Evolutionary conservation across 495 filamentous ascomycete genomes (phyloP), one percentile per base, ranked within the genome.

Genomic region (Beverwykella pulmonaria): DNA sequence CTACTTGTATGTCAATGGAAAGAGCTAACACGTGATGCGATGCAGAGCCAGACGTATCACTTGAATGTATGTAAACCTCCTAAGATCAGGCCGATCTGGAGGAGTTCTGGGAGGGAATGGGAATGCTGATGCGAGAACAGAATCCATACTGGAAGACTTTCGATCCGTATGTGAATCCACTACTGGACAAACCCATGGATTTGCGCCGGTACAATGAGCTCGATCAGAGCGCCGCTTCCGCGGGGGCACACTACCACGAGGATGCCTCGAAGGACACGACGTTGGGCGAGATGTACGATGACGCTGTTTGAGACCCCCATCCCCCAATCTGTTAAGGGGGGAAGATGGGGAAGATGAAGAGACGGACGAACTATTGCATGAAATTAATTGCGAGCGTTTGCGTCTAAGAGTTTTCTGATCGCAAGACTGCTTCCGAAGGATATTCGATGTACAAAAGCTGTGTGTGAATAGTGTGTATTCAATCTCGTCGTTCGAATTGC

Each of bases 121-220:
- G 27, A 23, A 17, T 14, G 19, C 41, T 32, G 41, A 25, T 20
- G 39, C 12, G 14, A 23, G n/a, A 15, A 29, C 52, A 83, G 72
- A 87, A 87, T 74, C 85, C 85, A 0, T 89, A 89, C 79, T 88
- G 85, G 85, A 82, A 87, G 81, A 87, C 86, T 12, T 90, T 90
- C 67, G 84, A 88, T 69, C 83, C 84, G 7, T 87, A 88, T 67
- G 85, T 88, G 10, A 78, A 84, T 55, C 87, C 86, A 29, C 69
- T 89, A 59, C 74, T 89, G 47, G 86, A 87, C 71, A 82, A 81
- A 74, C 77, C 81, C n/a, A 87, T 88, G 84, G 86, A 88, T 71
- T 70, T 88, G 62, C 68, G 83, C n/a, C 74, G 87, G 8, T 82
- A 82, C 76, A 82, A 88, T 75, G 87, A 89, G 75, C 71, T 86